Conservation (phyloP, 768 basidiomycete species). For the Dacryopinax primogenitus region DNA sequence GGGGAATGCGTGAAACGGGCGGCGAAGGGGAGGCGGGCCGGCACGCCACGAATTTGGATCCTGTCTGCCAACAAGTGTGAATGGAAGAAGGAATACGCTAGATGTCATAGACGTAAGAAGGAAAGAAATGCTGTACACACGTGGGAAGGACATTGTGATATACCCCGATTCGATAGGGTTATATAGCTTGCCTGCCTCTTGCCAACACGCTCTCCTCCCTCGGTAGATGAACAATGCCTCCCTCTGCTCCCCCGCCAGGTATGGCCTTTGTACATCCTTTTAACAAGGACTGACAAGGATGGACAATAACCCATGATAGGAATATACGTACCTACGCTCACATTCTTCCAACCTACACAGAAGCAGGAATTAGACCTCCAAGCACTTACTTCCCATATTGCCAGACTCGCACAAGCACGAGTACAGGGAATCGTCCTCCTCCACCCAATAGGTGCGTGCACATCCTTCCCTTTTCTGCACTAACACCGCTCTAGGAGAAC, state of each 20-base stretch:
- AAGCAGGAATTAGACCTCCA: constrained; percentile 10
- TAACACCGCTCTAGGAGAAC: constrained; percentile 11
- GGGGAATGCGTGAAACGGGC: too few species aligned
- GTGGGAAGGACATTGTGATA: too few species aligned
- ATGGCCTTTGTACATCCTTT: neutral
- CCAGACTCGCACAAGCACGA: constrained; percentile 8
- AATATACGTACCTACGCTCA: constrained; percentile 11
- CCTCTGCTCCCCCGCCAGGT: neutral
- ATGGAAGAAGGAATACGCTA: too few species aligned
- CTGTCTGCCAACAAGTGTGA: too few species aligned
- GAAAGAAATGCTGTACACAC: too few species aligned
- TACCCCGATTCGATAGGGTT: too few species aligned
- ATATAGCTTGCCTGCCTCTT: too few species aligned
- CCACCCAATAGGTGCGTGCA: neutral
- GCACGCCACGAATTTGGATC: too few species aligned
- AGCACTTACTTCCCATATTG: constrained; percentile 1
- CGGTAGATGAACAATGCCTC: neutral
- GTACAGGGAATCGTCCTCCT: constrained; percentile 1
- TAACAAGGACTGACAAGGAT: neutral
- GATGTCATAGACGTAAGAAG: too few species aligned
- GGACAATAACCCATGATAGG: too few species aligned
- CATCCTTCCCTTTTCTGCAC: neutral
- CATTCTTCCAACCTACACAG: constrained; percentile 3
- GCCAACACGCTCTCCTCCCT: too few species aligned
- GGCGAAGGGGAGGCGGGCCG: too few species aligned